phyloP scores from a whole-genome alignment of 768 basidiomycete species.

The Termitomyces sp. region DNA sequence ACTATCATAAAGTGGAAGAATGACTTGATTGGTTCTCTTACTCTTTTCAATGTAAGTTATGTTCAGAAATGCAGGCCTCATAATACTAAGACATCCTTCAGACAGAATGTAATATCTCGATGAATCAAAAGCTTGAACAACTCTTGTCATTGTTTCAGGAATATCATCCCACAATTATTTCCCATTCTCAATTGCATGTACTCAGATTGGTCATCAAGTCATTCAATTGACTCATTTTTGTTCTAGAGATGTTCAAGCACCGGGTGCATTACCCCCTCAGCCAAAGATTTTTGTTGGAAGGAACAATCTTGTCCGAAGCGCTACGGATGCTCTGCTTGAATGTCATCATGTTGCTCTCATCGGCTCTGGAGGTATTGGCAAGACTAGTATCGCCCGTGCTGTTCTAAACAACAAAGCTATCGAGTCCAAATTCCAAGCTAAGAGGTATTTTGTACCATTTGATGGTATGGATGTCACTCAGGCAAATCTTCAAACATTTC shows the following conservation, averaged over 20 bases:
- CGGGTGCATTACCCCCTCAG: not conserved
- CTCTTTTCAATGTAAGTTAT: constrained; percentile 7
- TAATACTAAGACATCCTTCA: not conserved
- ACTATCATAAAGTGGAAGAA: not conserved
- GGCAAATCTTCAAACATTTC: too few species aligned
- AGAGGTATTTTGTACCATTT: too few species aligned
- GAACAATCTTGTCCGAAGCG: not conserved
- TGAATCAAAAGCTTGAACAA: constrained; percentile 8
- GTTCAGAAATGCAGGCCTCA: fast-evolving
- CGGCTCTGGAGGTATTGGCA: not conserved
- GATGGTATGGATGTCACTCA: too few species aligned
- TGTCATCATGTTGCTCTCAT: not conserved
- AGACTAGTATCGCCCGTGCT: not conserved
- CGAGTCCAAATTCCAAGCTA: not conserved
- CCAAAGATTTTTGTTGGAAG: not conserved
- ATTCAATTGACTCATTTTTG: not conserved
- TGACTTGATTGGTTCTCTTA: constrained; percentile 1
- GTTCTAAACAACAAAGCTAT: not conserved
- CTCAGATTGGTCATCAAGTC: not conserved
- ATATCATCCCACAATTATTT: not conserved
- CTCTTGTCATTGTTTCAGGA: not conserved
- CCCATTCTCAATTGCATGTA: not conserved
- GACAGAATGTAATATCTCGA: constrained; percentile 5
- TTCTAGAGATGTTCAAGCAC: not conserved
- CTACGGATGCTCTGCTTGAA: not conserved